Evolutionary conservation across 441 rosid species (phyloP).

Genomic region (Omphalea diandra): DNA sequence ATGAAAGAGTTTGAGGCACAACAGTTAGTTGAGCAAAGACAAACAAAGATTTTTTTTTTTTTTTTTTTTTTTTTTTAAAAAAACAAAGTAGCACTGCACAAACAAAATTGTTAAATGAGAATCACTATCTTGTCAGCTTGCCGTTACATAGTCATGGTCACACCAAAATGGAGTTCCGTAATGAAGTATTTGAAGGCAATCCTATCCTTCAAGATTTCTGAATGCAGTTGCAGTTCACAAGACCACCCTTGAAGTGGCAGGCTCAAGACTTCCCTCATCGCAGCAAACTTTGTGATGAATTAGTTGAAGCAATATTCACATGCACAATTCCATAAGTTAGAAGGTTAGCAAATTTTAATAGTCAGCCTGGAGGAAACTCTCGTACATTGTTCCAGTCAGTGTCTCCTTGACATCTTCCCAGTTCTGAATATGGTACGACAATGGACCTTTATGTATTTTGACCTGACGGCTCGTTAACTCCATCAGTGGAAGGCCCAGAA

Average conservation of each 20-base stretch:
- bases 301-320: slow-evolving; percentile 33
- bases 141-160: neutral
- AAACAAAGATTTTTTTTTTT: too few species aligned
- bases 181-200: neutral
- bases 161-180: neutral
- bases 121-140: slow-evolving; percentile 11
- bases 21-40: slow-evolving; percentile 7
- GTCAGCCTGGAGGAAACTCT: slow-evolving; percentile 57
- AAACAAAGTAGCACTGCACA: neutral
- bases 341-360: slow-evolving; percentile 31
- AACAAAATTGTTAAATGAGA: slow-evolving; percentile 10
- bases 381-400: slow-evolving; percentile 66
- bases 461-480: slow-evolving; percentile 76
- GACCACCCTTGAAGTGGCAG: neutral
- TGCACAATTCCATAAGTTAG: slow-evolving; percentile 24
- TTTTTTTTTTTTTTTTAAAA: too few species aligned
- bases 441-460: slow-evolving; percentile 76
- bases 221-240: neutral
- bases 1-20: neutral
- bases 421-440: slow-evolving; percentile 62
- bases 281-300: slow-evolving; percentile 1
- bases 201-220: neutral
- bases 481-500: slow-evolving; percentile 62
- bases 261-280: neutral
- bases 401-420: slow-evolving; percentile 78